Percentiles rank a stretch among this genome's conserved stretches.
Evolutionary conservation across 2,329 filamentous ascomycete genomes (phyloP).

Genomic region (Fusarium sp.): DNA sequence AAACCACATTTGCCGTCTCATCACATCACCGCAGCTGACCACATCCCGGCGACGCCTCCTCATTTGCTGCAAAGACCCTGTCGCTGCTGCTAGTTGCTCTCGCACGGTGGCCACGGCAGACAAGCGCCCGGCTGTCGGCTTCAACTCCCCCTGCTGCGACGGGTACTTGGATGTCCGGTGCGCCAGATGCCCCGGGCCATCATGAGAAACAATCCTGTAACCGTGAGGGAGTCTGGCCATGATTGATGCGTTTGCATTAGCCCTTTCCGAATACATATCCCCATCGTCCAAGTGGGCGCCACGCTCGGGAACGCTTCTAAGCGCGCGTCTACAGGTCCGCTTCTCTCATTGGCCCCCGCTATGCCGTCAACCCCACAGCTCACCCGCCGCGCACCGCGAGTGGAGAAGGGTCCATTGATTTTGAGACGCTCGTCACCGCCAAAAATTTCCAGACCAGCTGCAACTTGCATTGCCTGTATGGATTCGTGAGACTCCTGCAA

Average conservation of each 20-base stretch:
- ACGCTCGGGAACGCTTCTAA: constrained; percentile 29
- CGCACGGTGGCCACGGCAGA: constrained; percentile 15
- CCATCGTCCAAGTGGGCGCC: background rate
- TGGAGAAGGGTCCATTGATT: constrained; percentile 28
- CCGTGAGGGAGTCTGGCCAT: background rate
- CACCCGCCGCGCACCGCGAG: constrained; percentile 15
- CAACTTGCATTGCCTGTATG: constrained; percentile 29
- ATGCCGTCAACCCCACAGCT: constrained; percentile 11
- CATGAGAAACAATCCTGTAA: constrained; percentile 3
- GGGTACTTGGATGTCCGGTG: background rate
- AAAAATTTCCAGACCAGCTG: constrained; percentile 37
- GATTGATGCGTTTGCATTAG: constrained; percentile 7
- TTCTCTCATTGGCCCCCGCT: constrained; percentile 24
- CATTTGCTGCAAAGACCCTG: constrained; percentile 32
- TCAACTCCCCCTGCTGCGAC: background rate
- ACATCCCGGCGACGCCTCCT: constrained; percentile 21
- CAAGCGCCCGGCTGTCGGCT: constrained; percentile 28
- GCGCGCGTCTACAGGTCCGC: constrained; percentile 42
- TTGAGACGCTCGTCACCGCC: constrained; percentile 42
- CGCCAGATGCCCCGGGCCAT: background rate
- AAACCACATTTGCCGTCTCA: constrained; percentile 10
- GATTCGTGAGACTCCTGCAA: constrained; percentile 33
- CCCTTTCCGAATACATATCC: background rate
- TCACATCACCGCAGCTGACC: constrained; percentile 32
- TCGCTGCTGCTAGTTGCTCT: constrained; percentile 22